Evolutionary conservation across 257 asterid species (phyloP).

Genomic region (Solanum medicagineum): DNA sequence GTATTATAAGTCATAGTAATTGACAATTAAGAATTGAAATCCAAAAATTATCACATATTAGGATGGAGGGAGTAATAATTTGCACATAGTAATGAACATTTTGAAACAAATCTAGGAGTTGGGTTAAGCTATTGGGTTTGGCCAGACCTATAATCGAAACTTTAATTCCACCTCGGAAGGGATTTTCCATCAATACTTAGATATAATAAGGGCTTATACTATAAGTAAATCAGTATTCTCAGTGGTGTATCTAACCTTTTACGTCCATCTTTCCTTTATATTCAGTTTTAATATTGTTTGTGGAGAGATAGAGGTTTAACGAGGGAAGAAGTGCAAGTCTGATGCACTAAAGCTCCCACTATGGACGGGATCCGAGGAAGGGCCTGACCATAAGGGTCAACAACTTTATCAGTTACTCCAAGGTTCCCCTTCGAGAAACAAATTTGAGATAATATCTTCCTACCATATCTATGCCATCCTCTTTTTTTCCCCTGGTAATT

Average conservation of each 20-base stretch:
- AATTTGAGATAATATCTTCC: neutral
- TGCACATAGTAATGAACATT: neutral
- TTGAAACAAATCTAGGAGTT: neutral
- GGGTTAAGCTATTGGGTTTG: neutral
- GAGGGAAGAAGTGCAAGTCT: neutral
- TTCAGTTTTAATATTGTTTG: neutral
- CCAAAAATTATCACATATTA: no score
- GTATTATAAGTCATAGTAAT: no score
- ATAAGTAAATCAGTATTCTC: neutral
- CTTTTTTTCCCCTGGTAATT: no score
- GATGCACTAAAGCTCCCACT: no score
- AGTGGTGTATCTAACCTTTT: neutral
- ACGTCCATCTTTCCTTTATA: slow-evolving; percentile 1
- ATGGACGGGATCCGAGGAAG: no score
- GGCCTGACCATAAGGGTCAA: no score
- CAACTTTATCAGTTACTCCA: no score
- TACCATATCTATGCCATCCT: neutral
- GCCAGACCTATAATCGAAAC: neutral
- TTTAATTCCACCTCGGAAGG: neutral
- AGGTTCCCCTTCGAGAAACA: no score
- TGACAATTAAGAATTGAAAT: no score
- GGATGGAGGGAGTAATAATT: no score
- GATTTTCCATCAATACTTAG: neutral
- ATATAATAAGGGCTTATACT: neutral
- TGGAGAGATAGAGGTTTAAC: neutral